Evolutionary conservation across 1,284 basidiomycete species (phyloP).

Genomic region (Gomphus sp.): DNA sequence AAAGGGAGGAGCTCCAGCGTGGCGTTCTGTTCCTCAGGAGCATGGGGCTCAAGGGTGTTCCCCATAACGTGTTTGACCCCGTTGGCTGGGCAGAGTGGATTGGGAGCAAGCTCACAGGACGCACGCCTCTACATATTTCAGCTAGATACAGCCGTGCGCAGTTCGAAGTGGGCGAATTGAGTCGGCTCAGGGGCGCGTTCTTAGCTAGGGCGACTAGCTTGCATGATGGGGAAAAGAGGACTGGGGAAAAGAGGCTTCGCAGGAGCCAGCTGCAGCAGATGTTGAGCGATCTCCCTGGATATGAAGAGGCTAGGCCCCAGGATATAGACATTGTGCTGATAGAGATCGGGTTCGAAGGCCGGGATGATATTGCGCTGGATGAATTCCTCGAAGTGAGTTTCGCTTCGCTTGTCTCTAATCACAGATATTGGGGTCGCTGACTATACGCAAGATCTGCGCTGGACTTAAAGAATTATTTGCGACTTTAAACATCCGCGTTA

Average conservation of each 20-base stretch:
- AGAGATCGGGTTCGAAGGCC: conserved; percentile 59
- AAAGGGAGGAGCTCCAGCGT: conserved; percentile 50
- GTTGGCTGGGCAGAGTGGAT: conserved; percentile 1
- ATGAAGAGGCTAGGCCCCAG: conserved; percentile 42
- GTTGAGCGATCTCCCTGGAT: conserved; percentile 40
- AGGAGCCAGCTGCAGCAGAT: conserved; percentile 32
- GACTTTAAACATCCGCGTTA: conserved; percentile 32
- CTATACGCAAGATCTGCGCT: conserved; percentile 55
- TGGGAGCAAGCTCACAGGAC: conserved; percentile 15
- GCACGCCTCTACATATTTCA: conserved; percentile 20
- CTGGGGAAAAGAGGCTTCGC: conserved; percentile 19
- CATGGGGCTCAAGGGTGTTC: conserved; percentile 61
- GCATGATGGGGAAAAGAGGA: conserved; percentile 17
- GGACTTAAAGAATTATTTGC: conserved; percentile 70
- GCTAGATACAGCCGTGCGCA: conserved; percentile 43
- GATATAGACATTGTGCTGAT: conserved; percentile 66
- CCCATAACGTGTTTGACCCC: conserved; percentile 22
- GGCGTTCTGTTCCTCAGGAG: conserved; percentile 59
- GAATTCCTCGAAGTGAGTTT: conserved; percentile 70
- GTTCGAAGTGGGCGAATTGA: conserved; percentile 65
- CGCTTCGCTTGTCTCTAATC: neutral
- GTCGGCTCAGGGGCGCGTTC: conserved; percentile 51
- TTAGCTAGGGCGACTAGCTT: conserved; percentile 24
- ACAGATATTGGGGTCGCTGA: conserved; percentile 10
- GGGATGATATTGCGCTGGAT: conserved; percentile 56